Conservation (phyloP, 306 rosid genomes). For the Gleditsia sinensis region DNA sequence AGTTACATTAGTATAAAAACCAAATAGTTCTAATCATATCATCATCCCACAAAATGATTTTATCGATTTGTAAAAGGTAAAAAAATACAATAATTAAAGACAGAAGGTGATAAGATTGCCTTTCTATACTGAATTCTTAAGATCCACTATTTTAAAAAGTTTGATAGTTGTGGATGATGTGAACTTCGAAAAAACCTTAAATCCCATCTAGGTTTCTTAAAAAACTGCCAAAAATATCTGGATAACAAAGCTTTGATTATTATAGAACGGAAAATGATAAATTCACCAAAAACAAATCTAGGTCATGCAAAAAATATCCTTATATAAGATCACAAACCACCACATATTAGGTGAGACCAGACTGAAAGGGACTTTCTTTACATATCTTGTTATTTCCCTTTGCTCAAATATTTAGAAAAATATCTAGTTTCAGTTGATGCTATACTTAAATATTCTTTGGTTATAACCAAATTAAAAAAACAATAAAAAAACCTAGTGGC, state of each 20-base stretch:
- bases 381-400: not conserved
- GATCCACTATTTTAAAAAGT: not conserved
- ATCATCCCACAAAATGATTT: not conserved
- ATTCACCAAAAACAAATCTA: not conserved
- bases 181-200: slow-evolving; percentile 3
- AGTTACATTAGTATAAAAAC: slow-evolving; percentile 14
- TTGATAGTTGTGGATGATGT: not conserved
- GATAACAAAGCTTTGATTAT: not conserved
- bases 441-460: no score
- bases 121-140: not conserved
- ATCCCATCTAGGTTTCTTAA: not conserved
- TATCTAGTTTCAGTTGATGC: not conserved
- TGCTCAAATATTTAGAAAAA: not conserved
- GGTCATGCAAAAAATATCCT: not conserved
- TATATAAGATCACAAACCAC: not conserved
- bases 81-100: not conserved
- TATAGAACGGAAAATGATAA: not conserved
- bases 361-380: not conserved
- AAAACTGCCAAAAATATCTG: not conserved
- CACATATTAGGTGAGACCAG: not conserved
- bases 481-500: no score
- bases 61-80: slow-evolving; percentile 4
- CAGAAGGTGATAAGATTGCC: not conserved
- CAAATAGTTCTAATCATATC: not conserved
- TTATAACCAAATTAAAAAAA: no score